These are phyloP conservation scores for Corchorus capsularis DNA, from an alignment of 345 rosid genomes.

Conservation along the genomic window DNA sequence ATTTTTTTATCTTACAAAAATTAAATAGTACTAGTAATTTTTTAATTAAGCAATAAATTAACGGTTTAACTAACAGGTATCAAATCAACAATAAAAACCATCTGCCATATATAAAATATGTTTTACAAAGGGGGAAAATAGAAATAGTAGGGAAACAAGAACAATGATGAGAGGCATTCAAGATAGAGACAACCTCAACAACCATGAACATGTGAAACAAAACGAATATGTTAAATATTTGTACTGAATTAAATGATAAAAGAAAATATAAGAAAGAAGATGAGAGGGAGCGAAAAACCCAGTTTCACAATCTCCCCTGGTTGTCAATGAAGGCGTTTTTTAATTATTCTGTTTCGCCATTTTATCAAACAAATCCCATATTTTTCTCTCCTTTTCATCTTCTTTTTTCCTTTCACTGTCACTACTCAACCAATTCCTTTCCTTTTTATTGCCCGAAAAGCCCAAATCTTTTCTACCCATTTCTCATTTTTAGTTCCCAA, in stretches of 20 bases:
- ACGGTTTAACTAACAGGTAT: background rate
- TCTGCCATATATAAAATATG: background rate
- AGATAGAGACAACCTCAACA: background rate
- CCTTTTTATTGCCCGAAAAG: constrained; percentile 11
- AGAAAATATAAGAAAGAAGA: background rate
- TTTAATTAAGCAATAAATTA: background rate
- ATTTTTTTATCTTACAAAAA: background rate
- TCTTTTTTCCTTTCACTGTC: background rate
- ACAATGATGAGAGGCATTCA: background rate
- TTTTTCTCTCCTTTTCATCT: constrained; percentile 26
- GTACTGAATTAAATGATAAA: background rate
- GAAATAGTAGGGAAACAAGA: background rate
- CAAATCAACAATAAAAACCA: background rate
- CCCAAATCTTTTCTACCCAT: constrained; percentile 38
- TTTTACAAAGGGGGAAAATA: background rate
- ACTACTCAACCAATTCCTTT: background rate
- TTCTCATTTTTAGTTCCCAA: constrained; percentile 27
- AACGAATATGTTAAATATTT: background rate
- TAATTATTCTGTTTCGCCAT: constrained; percentile 22
- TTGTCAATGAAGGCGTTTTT: constrained; percentile 31
- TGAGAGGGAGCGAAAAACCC: constrained; percentile 14
- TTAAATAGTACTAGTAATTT: background rate
- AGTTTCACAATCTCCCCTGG: constrained; percentile 10
- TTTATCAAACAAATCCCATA: background rate
- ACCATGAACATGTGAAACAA: background rate